These are phyloP conservation scores for Dryas octopetala DNA, from an alignment of 306 rosid genomes.

Conservation along the genomic window DNA sequence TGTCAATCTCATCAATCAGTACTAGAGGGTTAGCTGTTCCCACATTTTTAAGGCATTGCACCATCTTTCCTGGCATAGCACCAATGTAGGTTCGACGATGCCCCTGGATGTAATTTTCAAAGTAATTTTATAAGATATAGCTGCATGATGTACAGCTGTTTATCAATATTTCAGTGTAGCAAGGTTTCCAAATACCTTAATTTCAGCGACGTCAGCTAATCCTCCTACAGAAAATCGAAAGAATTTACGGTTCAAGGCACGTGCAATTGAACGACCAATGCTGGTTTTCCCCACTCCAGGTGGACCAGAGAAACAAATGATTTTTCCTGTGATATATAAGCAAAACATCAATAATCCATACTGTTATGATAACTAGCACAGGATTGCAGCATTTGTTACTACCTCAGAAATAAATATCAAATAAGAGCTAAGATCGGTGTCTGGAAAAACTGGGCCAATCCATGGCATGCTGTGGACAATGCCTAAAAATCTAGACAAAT, in stretches of 20 bases:
- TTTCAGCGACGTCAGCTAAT: constrained; percentile 96
- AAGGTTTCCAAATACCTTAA: constrained; percentile 61
- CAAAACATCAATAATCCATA: neutral
- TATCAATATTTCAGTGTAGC: neutral
- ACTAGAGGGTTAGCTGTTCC: constrained; percentile 98
- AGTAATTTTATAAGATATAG: constrained; percentile 24
- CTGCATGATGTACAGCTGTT: neutral
- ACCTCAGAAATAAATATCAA: constrained; percentile 18
- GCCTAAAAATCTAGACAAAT: neutral
- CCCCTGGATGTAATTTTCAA: constrained; percentile 59
- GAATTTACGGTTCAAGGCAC: constrained; percentile 94
- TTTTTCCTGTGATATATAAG: constrained; percentile 65
- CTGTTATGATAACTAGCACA: neutral
- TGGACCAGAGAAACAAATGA: constrained; percentile 97
- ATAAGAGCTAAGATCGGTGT: constrained; percentile 8
- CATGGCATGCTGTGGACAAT: constrained; percentile 1
- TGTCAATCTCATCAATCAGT: constrained; percentile 96
- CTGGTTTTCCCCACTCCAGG: constrained; percentile 99
- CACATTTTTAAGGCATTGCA: constrained; percentile 96
- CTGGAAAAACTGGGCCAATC: constrained; percentile 15
- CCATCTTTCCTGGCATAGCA: constrained; percentile 99
- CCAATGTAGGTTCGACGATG: constrained; percentile 99
- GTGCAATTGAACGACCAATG: constrained; percentile 99
- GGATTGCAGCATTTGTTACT: neutral
- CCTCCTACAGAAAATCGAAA: constrained; percentile 98